Percentiles rank a stretch among this genome's conserved stretches.
Evolutionary conservation across 2,329 filamentous ascomycete genomes (phyloP).

Genomic region (Talaromyces sp.): DNA sequence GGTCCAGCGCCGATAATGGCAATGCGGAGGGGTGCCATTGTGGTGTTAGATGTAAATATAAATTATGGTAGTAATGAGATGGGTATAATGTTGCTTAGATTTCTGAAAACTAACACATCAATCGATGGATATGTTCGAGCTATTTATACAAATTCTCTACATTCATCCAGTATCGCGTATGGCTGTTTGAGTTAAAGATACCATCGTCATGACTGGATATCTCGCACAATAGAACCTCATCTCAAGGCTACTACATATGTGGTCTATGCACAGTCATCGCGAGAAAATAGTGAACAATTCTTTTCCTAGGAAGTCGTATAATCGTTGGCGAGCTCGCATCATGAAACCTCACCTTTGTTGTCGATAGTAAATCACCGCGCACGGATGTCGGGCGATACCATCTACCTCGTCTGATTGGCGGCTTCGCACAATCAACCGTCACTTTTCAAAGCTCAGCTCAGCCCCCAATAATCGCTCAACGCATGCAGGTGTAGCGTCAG

Average conservation of each 20-base stretch:
- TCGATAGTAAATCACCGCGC: not conserved
- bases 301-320: not conserved
- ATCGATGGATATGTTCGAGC: not conserved
- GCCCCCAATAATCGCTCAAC: too few relatives aligned
- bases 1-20: constrained; percentile 52
- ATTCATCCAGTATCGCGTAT: not conserved
- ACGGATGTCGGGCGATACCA: not conserved
- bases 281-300: not conserved
- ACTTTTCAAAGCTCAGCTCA: not conserved
- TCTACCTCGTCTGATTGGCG: not conserved
- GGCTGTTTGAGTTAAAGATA: not conserved
- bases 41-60: not conserved
- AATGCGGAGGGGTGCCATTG: constrained; percentile 26
- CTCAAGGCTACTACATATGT: not conserved
- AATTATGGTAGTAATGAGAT: not conserved
- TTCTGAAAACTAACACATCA: not conserved
- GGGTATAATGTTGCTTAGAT: not conserved
- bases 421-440: not conserved
- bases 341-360: not conserved
- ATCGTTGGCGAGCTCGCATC: not conserved
- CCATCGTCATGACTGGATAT: not conserved
- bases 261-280: not conserved
- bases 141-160: not conserved
- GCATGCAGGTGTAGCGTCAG: too few relatives aligned
- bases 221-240: not conserved